Base-by-base conservation (phyloP, 352 stramenopile species). In the Blastocystis sp. region DNA sequence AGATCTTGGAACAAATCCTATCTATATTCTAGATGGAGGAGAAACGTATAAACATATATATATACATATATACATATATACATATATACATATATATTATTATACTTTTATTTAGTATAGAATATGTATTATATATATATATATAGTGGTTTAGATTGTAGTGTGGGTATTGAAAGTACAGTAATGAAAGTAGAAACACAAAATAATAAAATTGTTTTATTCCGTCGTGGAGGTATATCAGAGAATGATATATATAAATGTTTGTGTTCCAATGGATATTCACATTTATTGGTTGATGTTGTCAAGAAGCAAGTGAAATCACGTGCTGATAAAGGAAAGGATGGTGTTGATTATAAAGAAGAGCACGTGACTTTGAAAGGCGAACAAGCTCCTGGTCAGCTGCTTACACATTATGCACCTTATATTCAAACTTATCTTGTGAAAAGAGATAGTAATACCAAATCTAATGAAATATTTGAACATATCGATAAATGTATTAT, bases 391-490 rank as follows among this genome's bases (percentile, higher is more conserved):
- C 89, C 89, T 0, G 89, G 89, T 10, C 88, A 96, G 73, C 77
- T 86, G 19, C 77, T 96, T 67, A 94, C 83, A 24, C 90, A 97
- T 71, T 97, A 97, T 68, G 89, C 90, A 7, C 90, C 90, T 0
- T 78, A 95, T 59, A 77, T 94, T 25, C 72, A 83, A 65, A 88
- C 81, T 31, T 88, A 80, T 67, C 66, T 91, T 47, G 73, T 79
- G n/a, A n/a, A n/a, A n/a, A n/a, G n/a, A n/a, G n/a, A n/a, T n/a
- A n/a, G n/a, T n/a, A n/a, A n/a, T n/a, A n/a, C n/a, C n/a, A n/a
- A n/a, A n/a, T n/a, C n/a, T n/a, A n/a, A n/a, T n/a, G n/a, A n/a
- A n/a, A n/a, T n/a, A n/a, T n/a, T n/a, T n/a, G n/a, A n/a, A n/a
- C n/a, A n/a, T n/a, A n/a, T n/a, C n/a, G n/a, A n/a, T n/a, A n/a